These are phyloP conservation scores for Cajanus cajan DNA, from an alignment of 306 rosid species.

Conservation along the genomic window DNA sequence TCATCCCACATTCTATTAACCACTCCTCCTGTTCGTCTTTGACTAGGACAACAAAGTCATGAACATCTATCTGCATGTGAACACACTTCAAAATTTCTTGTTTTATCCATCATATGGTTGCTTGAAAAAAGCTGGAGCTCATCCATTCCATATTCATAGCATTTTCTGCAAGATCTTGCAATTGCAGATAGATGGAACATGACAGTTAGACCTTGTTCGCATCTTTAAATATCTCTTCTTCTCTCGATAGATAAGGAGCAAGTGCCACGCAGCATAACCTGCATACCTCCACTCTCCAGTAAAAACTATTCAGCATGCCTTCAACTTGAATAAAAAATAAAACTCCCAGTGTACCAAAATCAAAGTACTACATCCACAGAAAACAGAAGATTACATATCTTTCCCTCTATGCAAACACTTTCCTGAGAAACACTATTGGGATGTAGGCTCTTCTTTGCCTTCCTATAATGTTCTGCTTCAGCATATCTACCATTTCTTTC, in stretches of 20 bases:
- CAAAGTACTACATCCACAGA: constrained; percentile 41
- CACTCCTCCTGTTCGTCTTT: not conserved
- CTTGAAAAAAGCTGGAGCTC: constrained; percentile 12
- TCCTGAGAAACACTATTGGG: constrained; percentile 30
- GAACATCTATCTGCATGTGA: not conserved
- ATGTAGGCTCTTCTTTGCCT: constrained; percentile 59
- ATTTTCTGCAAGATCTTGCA: constrained; percentile 16
- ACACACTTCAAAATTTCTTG: constrained; percentile 5
- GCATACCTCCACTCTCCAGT: constrained; percentile 1
- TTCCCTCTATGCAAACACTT: constrained; percentile 44
- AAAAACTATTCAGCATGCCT: not conserved
- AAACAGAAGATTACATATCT: constrained; percentile 70
- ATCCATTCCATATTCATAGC: not conserved
- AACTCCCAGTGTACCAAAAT: constrained; percentile 25
- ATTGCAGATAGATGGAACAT: not conserved
- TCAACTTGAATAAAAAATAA: constrained; percentile 6
- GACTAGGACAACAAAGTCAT: not conserved
- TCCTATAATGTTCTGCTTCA: constrained; percentile 58
- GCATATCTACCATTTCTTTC: constrained; percentile 50
- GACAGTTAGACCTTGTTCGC: constrained; percentile 4
- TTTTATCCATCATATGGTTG: constrained; percentile 6
- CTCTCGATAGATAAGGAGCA: constrained; percentile 22
- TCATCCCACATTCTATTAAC: not conserved
- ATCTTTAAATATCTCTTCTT: not conserved
- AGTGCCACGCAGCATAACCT: constrained; percentile 10